A percentile compares a stretch with the other conserved stretches of the same genome.
Evolutionary conservation across 2,329 filamentous ascomycete genomes (phyloP).

Genomic region (Geosmithia putterillii): DNA sequence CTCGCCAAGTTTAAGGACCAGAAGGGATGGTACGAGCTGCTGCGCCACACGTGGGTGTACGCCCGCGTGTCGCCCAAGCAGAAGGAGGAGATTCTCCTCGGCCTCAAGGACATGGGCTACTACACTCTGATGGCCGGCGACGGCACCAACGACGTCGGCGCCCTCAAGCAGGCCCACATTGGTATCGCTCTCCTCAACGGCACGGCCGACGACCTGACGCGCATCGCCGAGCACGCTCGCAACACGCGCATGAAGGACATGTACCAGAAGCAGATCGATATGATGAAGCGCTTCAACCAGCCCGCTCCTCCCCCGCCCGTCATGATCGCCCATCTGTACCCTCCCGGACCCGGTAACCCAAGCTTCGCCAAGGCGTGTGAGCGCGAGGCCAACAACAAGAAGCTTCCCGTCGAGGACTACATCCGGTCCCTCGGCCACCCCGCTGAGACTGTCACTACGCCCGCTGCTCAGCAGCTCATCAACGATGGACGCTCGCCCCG

Average conservation of each 20-base stretch:
- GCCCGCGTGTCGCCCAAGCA: constrained; percentile 97
- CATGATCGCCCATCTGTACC: constrained; percentile 87
- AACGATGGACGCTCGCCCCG: constrained; percentile 18
- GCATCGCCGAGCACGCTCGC: constrained; percentile 84
- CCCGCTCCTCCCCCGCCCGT: constrained; percentile 83
- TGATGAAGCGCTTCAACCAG: constrained; percentile 95
- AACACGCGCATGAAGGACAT: constrained; percentile 98
- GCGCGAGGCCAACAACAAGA: constrained; percentile 71
- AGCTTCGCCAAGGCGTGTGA: constrained; percentile 87
- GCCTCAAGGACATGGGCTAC: constrained; percentile 92
- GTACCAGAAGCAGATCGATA: constrained; percentile 85
- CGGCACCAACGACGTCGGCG: constrained; percentile 95
- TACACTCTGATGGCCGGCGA: constrained; percentile 98
- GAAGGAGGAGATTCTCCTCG: constrained; percentile 96
- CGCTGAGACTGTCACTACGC: constrained; percentile 53
- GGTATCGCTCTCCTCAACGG: constrained; percentile 94
- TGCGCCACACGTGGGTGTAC: constrained; percentile 93
- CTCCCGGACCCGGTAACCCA: constrained; percentile 82
- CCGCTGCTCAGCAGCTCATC: constrained; percentile 49
- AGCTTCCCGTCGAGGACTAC: constrained; percentile 47
- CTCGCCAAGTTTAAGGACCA: constrained; percentile 80
- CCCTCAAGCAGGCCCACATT: constrained; percentile 94
- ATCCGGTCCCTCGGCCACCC: constrained; percentile 37
- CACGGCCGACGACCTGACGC: constrained; percentile 78
- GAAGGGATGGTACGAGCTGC: constrained; percentile 59